Conservation (phyloP, 2,329 filamentous ascomycete species). For the Sphaerulina musiva region DNA sequence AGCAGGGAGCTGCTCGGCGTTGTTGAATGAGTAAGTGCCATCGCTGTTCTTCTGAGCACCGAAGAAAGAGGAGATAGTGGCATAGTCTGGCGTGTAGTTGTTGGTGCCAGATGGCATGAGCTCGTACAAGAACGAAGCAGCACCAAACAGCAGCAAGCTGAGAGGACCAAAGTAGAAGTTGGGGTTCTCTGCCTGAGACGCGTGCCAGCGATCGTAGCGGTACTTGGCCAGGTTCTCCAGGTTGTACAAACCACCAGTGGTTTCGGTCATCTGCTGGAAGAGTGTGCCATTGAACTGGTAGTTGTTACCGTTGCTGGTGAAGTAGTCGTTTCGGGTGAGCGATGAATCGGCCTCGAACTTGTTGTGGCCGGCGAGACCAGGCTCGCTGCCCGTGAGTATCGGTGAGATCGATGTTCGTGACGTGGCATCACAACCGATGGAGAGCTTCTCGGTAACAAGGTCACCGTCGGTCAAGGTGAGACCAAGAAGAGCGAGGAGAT, state of each 20-base stretch:
- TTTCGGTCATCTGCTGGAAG: slow-evolving; percentile 36
- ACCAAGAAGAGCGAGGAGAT: slow-evolving; percentile 37
- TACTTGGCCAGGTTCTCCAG: slow-evolving; percentile 36
- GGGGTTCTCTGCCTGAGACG: slow-evolving; percentile 35
- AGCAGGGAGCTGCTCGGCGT: slow-evolving; percentile 36
- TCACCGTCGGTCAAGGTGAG: slow-evolving; percentile 39
- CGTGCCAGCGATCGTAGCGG: slow-evolving; percentile 37
- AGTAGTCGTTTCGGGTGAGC: slow-evolving; percentile 40
- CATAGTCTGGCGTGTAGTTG: slow-evolving; percentile 31
- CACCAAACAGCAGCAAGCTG: slow-evolving; percentile 38
- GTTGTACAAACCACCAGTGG: slow-evolving; percentile 35
- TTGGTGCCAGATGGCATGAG: slow-evolving; percentile 35
- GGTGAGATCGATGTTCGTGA: slow-evolving; percentile 30
- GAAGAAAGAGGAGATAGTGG: slow-evolving; percentile 37
- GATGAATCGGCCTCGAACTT: slow-evolving; percentile 41
- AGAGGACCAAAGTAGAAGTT: slow-evolving; percentile 42
- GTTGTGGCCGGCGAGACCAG: slow-evolving; percentile 41
- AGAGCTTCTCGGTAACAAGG: slow-evolving; percentile 38
- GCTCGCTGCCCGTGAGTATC: slow-evolving; percentile 34
- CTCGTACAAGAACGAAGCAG: slow-evolving; percentile 41
- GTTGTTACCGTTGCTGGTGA: slow-evolving; percentile 34
- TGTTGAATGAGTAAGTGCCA: slow-evolving; percentile 37
- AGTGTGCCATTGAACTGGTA: slow-evolving; percentile 39
- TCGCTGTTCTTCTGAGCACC: slow-evolving; percentile 34
- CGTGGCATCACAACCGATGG: slow-evolving; percentile 38